A percentile compares a stretch with the other conserved stretches of the same genome.
Conservation (phyloP, 352 stramenopile species). For the Pythium sukuiense region DNA sequence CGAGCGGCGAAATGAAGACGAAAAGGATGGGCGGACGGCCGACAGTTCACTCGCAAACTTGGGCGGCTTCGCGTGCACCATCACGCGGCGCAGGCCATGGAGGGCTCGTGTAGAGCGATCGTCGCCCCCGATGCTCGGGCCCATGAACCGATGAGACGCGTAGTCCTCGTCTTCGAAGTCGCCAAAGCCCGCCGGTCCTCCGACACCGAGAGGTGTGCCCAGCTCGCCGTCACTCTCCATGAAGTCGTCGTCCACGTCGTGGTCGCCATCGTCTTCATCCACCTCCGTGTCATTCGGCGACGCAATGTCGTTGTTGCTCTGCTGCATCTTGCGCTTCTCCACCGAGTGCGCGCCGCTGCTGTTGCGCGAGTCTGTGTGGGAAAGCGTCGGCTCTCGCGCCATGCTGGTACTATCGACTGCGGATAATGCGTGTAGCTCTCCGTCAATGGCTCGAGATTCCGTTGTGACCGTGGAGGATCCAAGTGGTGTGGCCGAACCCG, state of each 20-base stretch:
- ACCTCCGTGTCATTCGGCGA: slow-evolving; percentile 28
- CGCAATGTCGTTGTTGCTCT: slow-evolving; percentile 9
- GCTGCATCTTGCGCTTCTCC: slow-evolving; percentile 5
- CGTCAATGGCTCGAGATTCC: not conserved
- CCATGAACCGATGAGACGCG: slow-evolving; percentile 64
- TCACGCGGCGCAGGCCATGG: slow-evolving; percentile 57
- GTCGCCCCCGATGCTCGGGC: slow-evolving; percentile 48
- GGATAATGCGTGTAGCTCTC: not conserved
- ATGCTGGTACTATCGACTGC: not conserved
- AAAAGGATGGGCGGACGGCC: slow-evolving; percentile 22
- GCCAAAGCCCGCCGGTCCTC: slow-evolving; percentile 41
- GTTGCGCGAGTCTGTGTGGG: slow-evolving; percentile 1
- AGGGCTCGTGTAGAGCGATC: slow-evolving; percentile 41
- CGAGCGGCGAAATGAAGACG: slow-evolving; percentile 12
- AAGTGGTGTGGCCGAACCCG: not conserved
- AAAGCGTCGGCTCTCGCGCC: slow-evolving; percentile 13
- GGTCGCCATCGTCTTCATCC: slow-evolving; percentile 30
- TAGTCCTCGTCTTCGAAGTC: slow-evolving; percentile 44
- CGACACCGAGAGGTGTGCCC: slow-evolving; percentile 58
- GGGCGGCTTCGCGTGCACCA: slow-evolving; percentile 66
- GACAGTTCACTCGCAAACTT: slow-evolving; percentile 59
- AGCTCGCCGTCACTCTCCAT: slow-evolving; percentile 42
- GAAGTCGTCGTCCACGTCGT: slow-evolving; percentile 27
- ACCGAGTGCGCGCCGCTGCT: not conserved
- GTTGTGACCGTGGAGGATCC: slow-evolving; percentile 6